Conservation (phyloP, 73 alveolate species). For the Uronychia binucleata region DNA sequence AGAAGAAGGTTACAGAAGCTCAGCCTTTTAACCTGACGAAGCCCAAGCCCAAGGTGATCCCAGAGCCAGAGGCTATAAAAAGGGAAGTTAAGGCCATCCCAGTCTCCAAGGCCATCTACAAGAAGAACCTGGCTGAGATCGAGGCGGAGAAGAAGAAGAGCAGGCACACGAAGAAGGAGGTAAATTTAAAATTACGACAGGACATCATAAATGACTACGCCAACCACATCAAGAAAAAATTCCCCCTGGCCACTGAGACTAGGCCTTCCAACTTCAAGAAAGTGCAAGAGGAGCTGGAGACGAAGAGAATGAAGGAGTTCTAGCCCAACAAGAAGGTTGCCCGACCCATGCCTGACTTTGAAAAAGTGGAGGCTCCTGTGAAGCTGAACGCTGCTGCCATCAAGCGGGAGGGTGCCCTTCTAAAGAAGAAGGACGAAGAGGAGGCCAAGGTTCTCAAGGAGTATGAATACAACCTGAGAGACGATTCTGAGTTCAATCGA, state of each 20-base stretch:
- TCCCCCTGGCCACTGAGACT: conserved; percentile 36
- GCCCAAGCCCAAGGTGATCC: conserved; percentile 91
- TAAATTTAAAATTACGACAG: neutral
- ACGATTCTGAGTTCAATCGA: conserved; percentile 91
- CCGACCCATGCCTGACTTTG: conserved; percentile 77
- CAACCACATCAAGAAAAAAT: conserved; percentile 17
- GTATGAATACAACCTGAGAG: conserved; percentile 93
- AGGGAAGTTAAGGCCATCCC: conserved; percentile 82
- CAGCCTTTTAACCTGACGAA: conserved; percentile 93
- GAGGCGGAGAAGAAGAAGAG: conserved; percentile 72
- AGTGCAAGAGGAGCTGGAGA: conserved; percentile 63
- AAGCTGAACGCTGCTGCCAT: conserved; percentile 98
- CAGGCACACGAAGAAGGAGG: conserved; percentile 55
- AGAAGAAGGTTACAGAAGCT: conserved; percentile 81
- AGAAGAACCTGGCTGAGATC: conserved; percentile 79
- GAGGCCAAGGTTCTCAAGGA: conserved; percentile 91
- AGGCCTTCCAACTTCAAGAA: conserved; percentile 70
- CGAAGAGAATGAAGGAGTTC: conserved; percentile 59
- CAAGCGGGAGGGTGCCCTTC: conserved; percentile 90
- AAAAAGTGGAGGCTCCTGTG: conserved; percentile 84
- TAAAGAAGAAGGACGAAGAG: conserved; percentile 91
- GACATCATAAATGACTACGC: conserved; percentile 28
- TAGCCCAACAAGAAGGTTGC: conserved; percentile 67
- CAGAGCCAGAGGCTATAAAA: conserved; percentile 86
- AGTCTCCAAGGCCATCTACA: conserved; percentile 80